Evolutionary conservation across 768 basidiomycete genomes (phyloP), one percentile per base, ranked within the genome.

Genomic region (Hebeloma cylindrosporum): DNA sequence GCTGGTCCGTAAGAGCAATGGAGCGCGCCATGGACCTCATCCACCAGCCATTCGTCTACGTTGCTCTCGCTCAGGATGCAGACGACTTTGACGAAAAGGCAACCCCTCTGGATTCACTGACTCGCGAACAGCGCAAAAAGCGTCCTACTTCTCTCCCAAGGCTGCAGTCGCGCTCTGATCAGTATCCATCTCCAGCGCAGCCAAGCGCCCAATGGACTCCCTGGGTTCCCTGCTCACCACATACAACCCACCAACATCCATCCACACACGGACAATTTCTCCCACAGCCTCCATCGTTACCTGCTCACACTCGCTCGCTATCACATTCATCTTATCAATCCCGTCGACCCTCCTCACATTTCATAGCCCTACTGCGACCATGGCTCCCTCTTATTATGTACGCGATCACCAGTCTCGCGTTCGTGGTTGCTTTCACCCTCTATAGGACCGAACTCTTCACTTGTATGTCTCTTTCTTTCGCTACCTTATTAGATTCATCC

Each of bases 381-480:
- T 93, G 87, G 85, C 64, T 84, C 20, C 91, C 91, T 27, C 66
- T 93, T 45, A 74, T 90, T 46, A 61, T 83, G 40, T 96, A 93
- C 69, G 79, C 75, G 13, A 69, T 83, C 5, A 92, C 89, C 25
- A 91, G 76, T 50, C 70, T 93, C 26, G 82, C 76, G 9, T 91
- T 95, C 55, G 59, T 93, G 26, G 64, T 85, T 35, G 88, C 86
- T n/a, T 81, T 93, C 59, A 85, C 82, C 25, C 80, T 91, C 52
- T 94, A 86, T 78, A 83, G 82, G 64, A 75, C 77, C 16, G 80
- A 95, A 60, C 74, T 95, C 30, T 94, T 96, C 65, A 65, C 77
- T 55, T 80, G 93, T 92, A 57, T 61, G 87, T 72, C 20, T 32
- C 38, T 3, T 27, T 17, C 22, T 40, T 38, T 25, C 21, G 11